Percentiles rank a stretch among this genome's conserved stretches.
Evolutionary conservation across 2,329 filamentous ascomycete genomes (phyloP).

Genomic region (Ceratocystiopsis sp.): DNA sequence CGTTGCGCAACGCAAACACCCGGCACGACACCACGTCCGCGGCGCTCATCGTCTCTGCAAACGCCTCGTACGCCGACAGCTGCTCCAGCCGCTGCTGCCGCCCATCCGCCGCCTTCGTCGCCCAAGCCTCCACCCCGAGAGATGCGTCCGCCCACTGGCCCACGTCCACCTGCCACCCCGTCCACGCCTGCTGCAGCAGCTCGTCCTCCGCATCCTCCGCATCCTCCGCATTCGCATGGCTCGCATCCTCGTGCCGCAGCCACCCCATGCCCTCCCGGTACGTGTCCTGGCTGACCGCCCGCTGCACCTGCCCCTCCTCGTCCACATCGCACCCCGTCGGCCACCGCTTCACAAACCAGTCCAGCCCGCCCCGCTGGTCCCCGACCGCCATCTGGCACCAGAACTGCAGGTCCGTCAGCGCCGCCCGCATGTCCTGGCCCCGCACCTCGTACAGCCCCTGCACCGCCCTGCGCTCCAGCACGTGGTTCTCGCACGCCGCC

Average conservation of each 20-base stretch:
- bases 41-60: slow-evolving; percentile 44
- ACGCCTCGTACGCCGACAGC: slow-evolving; percentile 34
- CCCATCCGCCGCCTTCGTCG: slow-evolving; percentile 9
- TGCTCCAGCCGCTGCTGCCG: slow-evolving; percentile 25
- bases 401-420: slow-evolving; percentile 72
- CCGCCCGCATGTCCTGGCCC: slow-evolving; percentile 57
- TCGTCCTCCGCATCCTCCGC: slow-evolving; percentile 37
- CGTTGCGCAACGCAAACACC: slow-evolving; percentile 24
- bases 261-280: slow-evolving; percentile 66
- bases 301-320: slow-evolving; percentile 46
- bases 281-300: slow-evolving; percentile 67
- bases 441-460: slow-evolving; percentile 53
- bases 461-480: slow-evolving; percentile 50
- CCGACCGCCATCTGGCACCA: slow-evolving; percentile 97
- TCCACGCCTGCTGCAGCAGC: slow-evolving; percentile 45
- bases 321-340: slow-evolving; percentile 55
- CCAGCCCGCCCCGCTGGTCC: slow-evolving; percentile 69
- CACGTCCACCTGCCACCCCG: slow-evolving; percentile 49
- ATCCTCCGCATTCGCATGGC: too few relatives aligned
- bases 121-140: slow-evolving; percentile 22
- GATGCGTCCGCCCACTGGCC: slow-evolving; percentile 34
- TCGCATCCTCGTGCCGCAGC: slow-evolving; percentile 22
- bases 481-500: slow-evolving; percentile 78
- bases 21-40: slow-evolving; percentile 42
- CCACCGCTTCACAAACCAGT: slow-evolving; percentile 76